A percentile compares a stretch with the other conserved stretches of the same genome.
Conservation (phyloP, 805 yeast genomes). For the Saccharomycopsis synnaedendra region DNA sequence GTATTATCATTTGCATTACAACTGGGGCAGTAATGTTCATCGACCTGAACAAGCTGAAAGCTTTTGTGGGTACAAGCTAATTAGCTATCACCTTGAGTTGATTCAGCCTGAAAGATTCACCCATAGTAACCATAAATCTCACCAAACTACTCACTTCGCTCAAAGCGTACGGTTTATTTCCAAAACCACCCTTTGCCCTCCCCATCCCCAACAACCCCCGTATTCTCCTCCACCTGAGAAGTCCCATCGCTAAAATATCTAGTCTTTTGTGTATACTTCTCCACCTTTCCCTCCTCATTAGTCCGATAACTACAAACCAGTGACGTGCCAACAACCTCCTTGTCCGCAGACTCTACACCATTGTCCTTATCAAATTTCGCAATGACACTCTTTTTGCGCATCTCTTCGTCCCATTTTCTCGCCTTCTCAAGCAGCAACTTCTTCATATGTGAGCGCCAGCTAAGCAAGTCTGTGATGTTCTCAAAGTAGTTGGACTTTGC, state of each 20-base stretch:
- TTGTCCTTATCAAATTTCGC: conserved; percentile 2
- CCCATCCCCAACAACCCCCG: conserved; percentile 22
- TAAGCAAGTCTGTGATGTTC: conserved; percentile 51
- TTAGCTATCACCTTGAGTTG: no score
- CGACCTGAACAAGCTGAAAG: no score
- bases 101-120: no score
- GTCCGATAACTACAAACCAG: conserved; percentile 27
- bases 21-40: no score
- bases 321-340: conserved; percentile 27
- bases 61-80: no score
- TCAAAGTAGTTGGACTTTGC: conserved; percentile 50
- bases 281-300: conserved; percentile 24
- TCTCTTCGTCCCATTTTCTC: no score
- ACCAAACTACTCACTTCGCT: no score
- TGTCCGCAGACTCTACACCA: conserved; percentile 10
- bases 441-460: conserved; percentile 51
- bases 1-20: no score
- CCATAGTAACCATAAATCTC: no score
- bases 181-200: no score
- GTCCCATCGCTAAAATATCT: conserved; percentile 34
- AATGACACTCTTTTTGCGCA: background rate
- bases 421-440: conserved; percentile 19
- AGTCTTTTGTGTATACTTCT: conserved; percentile 27
- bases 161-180: no score
- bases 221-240: conserved; percentile 19